Base-by-base conservation (phyloP, 495 filamentous ascomycete species). In the Daldinia loculata region DNA sequence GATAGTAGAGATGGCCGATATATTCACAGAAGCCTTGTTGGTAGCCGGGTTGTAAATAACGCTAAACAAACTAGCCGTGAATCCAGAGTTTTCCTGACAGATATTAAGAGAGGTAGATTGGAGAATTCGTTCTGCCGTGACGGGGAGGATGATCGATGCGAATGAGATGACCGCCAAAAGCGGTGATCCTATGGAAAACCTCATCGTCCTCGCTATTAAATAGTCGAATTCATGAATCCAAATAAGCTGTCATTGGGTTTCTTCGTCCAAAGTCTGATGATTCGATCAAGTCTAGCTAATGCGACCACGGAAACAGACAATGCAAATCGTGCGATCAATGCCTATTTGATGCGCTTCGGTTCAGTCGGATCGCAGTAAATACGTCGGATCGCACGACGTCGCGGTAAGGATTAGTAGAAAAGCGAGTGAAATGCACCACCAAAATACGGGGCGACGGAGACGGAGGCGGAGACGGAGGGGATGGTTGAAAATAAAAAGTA, bases 1-100 rank as follows among this genome's bases (percentile, higher is more conserved):
- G 68, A 99, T 94, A 4, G 91, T 88, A 8, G 95, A 97, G 24
- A 92, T 86, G 70, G 92, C 94, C 72, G 91, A 85, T 77, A 99
- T 90, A 73, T 91, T 88, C 74, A 97, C 89, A 38, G 83, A 74
- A 26, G 94, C 84, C 6, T 87, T 87, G 60, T 83, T 85, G 79
- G 93, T 90, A 66, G 87, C 83, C 6, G 93, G 92, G 14, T 88
- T 93, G 79, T 92, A 95, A 61, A 85, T 83, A 76, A 95, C 90
- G 56, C 91, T 90, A 83, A 96, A 95, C 29, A 94, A 84, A 63
- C 89, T 92, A 38, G 93, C 93, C 6, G 91, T 91, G 76, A 95
- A 94, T 67, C 88, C 90, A 17, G 91, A 92, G 74, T 92, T 89
- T 53, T 88, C 85, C 83, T 93, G 91, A 76, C 93, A 96, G 27